phyloP scores from a whole-genome alignment of 2,329 filamentous ascomycete genomes.

The Colletotrichum sidae region DNA sequence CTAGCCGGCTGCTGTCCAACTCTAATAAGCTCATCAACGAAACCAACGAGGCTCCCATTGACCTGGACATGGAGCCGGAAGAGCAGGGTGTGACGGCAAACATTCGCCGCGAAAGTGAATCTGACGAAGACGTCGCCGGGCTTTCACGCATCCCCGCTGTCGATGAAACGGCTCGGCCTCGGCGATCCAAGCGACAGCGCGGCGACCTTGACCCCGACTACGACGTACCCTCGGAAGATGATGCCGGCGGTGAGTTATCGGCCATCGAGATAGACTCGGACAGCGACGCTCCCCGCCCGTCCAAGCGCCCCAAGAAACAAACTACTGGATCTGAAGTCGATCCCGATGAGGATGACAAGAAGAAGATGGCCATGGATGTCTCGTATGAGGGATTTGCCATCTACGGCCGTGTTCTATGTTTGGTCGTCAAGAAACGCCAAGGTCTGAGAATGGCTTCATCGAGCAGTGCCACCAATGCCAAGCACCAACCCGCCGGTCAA shows the following conservation, averaged over 20 bases:
- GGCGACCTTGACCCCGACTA: constrained; percentile 46
- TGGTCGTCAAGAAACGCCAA: constrained; percentile 85
- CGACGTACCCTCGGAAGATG: constrained; percentile 45
- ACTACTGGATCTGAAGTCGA: constrained; percentile 43
- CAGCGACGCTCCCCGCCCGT: constrained; percentile 52
- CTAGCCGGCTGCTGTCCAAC: constrained; percentile 69
- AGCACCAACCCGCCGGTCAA: constrained; percentile 67
- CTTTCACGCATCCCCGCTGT: constrained; percentile 67
- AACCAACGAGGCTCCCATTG: constrained; percentile 64
- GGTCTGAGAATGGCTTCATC: constrained; percentile 52
- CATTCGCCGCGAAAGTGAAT: constrained; percentile 68
- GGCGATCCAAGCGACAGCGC: constrained; percentile 41
- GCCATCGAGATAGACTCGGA: constrained; percentile 54
- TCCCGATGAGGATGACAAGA: constrained; percentile 76
- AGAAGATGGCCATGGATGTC: constrained; percentile 88
- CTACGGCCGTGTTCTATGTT: constrained; percentile 90
- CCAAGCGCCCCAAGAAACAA: constrained; percentile 59
- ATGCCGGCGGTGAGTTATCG: constrained; percentile 45
- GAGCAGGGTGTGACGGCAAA: constrained; percentile 48
- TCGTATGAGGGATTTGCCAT: constrained; percentile 97
- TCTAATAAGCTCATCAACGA: constrained; percentile 70
- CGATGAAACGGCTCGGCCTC: constrained; percentile 40
- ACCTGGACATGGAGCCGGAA: constrained; percentile 57
- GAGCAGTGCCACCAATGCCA: constrained; percentile 42
- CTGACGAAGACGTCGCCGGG: constrained; percentile 66